A percentile compares a stretch with the other conserved stretches of the same genome.
These are phyloP conservation scores for Pleomassaria siparia DNA, from an alignment of 2,329 filamentous ascomycete species.

Conservation along the genomic window DNA sequence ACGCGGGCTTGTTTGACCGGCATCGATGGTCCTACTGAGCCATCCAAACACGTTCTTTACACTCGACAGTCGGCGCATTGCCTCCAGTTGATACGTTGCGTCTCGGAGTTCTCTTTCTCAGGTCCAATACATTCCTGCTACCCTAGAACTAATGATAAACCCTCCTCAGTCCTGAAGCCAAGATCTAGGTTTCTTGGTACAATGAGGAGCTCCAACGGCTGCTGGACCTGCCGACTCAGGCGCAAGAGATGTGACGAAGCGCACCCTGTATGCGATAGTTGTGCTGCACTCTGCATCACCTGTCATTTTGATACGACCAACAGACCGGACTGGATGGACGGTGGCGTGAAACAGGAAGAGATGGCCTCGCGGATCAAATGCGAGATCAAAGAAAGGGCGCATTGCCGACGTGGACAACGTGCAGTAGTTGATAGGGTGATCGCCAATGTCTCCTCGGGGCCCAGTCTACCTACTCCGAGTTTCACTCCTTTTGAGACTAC, in stretches of 20 bases:
- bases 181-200: no score
- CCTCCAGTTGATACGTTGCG: no score
- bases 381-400: slow-evolving; percentile 10
- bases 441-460: not conserved
- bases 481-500: not conserved
- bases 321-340: slow-evolving; percentile 45
- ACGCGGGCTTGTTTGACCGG: no score
- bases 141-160: no score
- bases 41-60: no score
- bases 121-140: no score
- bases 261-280: slow-evolving; percentile 55
- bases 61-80: no score
- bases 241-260: slow-evolving; percentile 64
- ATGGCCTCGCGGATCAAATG: slow-evolving; percentile 34
- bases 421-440: not conserved
- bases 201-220: slow-evolving; percentile 41
- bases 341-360: slow-evolving; percentile 33
- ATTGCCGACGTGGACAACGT: slow-evolving; percentile 2
- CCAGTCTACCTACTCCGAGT: slow-evolving; percentile 8
- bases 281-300: slow-evolving; percentile 56
- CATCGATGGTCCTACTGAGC: no score
- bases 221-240: slow-evolving; percentile 63
- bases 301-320: slow-evolving; percentile 59
- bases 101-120: no score
- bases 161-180: no score